Percentiles rank a stretch among this genome's conserved stretches.
Evolutionary conservation across 2,329 filamentous ascomycete species (phyloP).

Genomic region (Aspergillus pseudoviridinutans): DNA sequence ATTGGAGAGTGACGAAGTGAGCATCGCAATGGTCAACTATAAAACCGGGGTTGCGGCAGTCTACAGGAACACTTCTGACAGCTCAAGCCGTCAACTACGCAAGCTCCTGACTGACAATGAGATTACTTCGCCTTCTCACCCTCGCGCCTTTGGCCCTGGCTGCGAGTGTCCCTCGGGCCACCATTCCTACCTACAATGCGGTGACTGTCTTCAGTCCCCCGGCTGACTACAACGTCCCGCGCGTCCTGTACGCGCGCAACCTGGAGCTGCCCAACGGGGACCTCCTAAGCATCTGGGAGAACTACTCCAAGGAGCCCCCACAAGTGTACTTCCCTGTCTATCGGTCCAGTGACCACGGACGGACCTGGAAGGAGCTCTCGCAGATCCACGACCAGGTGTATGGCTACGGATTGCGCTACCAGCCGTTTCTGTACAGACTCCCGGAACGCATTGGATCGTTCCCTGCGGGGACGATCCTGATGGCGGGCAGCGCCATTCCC

Average conservation of each 20-base stretch:
- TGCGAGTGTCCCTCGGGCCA: slow-evolving; percentile 1
- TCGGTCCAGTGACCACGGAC: slow-evolving; percentile 51
- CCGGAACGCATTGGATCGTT: slow-evolving; percentile 56
- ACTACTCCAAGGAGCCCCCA: slow-evolving; percentile 53
- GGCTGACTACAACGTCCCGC: slow-evolving; percentile 42
- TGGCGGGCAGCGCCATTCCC: slow-evolving; percentile 55
- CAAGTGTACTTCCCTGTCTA: slow-evolving; percentile 51
- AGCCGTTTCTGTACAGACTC: slow-evolving; percentile 65
- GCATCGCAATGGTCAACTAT: background rate
- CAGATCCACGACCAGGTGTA: slow-evolving; percentile 61
- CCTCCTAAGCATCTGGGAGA: slow-evolving; percentile 53
- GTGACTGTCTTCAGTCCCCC: slow-evolving; percentile 43
- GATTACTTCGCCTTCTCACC: slow-evolving; percentile 8
- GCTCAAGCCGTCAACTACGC: background rate
- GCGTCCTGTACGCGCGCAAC: slow-evolving; percentile 51
- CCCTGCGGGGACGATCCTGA: slow-evolving; percentile 59
- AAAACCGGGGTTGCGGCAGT: background rate
- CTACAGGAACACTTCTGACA: background rate
- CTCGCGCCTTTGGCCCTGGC: slow-evolving; percentile 10
- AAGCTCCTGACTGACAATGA: slow-evolving; percentile 9
- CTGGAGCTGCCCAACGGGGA: slow-evolving; percentile 42
- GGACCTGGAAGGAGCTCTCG: slow-evolving; percentile 61
- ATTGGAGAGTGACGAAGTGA: background rate
- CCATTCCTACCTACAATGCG: slow-evolving; percentile 25
- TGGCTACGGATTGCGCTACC: slow-evolving; percentile 63